Evolutionary conservation across 2,329 filamentous ascomycete species (phyloP).

Genomic region (Pyricularia sp.): DNA sequence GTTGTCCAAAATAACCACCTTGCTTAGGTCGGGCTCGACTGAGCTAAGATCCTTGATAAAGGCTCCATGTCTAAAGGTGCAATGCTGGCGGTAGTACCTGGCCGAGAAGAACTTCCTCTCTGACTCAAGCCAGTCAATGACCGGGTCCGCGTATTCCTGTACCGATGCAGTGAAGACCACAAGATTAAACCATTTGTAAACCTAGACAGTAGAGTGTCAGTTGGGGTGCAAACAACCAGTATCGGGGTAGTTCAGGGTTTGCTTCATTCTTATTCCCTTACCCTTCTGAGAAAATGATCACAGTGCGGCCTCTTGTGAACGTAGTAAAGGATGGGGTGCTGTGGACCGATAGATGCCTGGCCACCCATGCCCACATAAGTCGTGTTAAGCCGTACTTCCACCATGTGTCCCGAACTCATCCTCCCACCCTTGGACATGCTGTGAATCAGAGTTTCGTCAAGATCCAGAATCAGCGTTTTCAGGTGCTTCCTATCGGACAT

Average conservation of each 20-base stretch:
- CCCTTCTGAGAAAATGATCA: constrained; percentile 86
- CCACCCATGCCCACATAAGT: constrained; percentile 55
- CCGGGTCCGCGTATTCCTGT: constrained; percentile 95
- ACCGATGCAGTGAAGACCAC: constrained; percentile 95
- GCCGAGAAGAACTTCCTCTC: constrained; percentile 94
- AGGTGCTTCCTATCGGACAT: constrained; percentile 45
- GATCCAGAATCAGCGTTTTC: constrained; percentile 89
- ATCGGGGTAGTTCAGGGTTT: neutral
- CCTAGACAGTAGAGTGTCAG: constrained; percentile 25
- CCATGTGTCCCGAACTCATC: constrained; percentile 96
- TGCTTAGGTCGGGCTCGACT: constrained; percentile 91
- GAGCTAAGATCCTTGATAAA: constrained; percentile 97
- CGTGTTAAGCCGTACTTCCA: constrained; percentile 82
- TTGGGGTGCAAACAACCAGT: neutral
- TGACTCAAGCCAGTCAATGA: constrained; percentile 96
- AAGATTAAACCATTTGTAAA: constrained; percentile 96
- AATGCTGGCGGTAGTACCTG: constrained; percentile 92
- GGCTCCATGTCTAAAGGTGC: constrained; percentile 85
- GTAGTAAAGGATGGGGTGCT: constrained; percentile 96
- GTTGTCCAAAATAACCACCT: constrained; percentile 98
- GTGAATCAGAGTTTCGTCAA: constrained; percentile 96
- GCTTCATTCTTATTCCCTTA: constrained; percentile 22
- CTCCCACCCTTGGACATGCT: constrained; percentile 93
- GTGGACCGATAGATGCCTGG: constrained; percentile 57
- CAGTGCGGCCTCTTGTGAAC: constrained; percentile 96